Base-by-base conservation (phyloP, 75 land plant species). In the Larix kaempferi region DNA sequence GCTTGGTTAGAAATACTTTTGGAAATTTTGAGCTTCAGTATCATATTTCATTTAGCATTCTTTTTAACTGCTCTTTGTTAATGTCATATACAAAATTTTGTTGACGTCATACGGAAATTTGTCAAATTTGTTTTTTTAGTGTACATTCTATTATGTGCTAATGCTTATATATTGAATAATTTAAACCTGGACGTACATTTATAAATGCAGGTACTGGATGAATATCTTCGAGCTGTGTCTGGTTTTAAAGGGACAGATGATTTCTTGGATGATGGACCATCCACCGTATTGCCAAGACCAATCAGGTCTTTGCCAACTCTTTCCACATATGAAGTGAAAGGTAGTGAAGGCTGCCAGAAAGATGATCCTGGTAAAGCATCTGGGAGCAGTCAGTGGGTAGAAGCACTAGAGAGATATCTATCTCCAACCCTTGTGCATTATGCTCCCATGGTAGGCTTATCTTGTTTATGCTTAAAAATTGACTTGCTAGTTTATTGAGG, bases 241-340 rank as follows among this genome's bases (percentile, higher is more conserved):
- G 95, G 95, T 57, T 90, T 88, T 76, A 88, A 79, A 80, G 92
- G 92, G 56, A 81, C 86, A 41, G 95, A 92, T 82, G 87, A 90
- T 65, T 49, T 60, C 56, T 64, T 71, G 57, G 90, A 84, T 76
- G 88, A 83, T 52, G 86, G 74, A 58, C n/a, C 73, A 8, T 29
- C 75, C 27, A 84, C 80, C 57, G 88, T 87, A 59, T 82, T 78
- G 25, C 66, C 74, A n/a, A 87, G 82, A 76, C 73, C 26, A 33
- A 87, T 78, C 52, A 83, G 67, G 56, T 63, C 86, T 35, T 91
- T 91, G 75, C 85, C 88, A 58, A 86, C 94, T 27, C 91, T 88
- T 29, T 78, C 44, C 8, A 78, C 82, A 83, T 77, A 33, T 59
- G 26, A 41, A 37, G 22, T 63, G 16, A 73, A 85, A 59, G 62